Conservation (phyloP, 345 rosid species). For the Euphorbia pulcherrima region DNA sequence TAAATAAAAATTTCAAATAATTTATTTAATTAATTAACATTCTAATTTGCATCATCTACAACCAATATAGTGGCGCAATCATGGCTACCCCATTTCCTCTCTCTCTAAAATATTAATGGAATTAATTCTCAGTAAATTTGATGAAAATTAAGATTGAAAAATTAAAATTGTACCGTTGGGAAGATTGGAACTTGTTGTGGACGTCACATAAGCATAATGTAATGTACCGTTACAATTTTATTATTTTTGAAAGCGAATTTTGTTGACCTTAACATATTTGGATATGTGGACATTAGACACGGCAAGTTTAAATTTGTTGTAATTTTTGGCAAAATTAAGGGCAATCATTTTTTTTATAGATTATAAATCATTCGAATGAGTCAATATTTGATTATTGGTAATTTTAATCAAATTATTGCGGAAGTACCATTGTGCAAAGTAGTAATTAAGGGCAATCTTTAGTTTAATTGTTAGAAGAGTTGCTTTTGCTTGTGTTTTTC, state of each 20-base stretch:
- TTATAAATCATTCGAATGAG: too few relatives aligned
- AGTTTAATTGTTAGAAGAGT: too few relatives aligned
- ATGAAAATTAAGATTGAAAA: neutral
- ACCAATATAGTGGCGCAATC: neutral
- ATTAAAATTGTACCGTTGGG: slow-evolving; percentile 15
- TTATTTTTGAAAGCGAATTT: neutral
- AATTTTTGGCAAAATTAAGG: neutral
- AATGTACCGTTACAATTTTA: slow-evolving; percentile 12
- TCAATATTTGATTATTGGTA: too few relatives aligned
- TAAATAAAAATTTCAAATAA: too few relatives aligned
- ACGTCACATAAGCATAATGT: slow-evolving; percentile 11
- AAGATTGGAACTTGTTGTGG: neutral
- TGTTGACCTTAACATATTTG: slow-evolving; percentile 2
- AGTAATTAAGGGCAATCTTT: too few relatives aligned
- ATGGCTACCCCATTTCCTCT: neutral
- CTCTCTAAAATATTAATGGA: neutral
- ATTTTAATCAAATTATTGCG: too few relatives aligned
- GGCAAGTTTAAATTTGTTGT: neutral
- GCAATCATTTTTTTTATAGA: too few relatives aligned
- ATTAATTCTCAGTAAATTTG: neutral
- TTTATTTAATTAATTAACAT: too few relatives aligned
- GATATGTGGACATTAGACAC: neutral
- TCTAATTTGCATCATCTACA: too few relatives aligned
- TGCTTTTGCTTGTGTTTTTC: too few relatives aligned
- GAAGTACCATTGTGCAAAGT: too few relatives aligned